Conservation (phyloP, 257 asterid species). For the Penstemon barbatus region DNA sequence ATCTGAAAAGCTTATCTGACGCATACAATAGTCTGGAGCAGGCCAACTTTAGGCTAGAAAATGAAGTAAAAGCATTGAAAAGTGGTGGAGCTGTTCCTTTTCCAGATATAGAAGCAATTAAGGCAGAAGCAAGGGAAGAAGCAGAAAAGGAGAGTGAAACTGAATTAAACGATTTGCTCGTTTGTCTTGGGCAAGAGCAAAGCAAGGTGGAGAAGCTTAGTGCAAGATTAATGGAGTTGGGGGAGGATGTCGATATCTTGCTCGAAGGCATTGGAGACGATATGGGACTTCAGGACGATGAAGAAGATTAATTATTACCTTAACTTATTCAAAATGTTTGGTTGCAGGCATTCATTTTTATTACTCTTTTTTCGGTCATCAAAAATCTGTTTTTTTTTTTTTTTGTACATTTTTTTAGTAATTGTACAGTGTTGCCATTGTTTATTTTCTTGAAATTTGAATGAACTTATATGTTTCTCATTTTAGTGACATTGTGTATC, state of each 20-base stretch:
- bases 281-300: conserved; percentile 51
- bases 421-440: conserved; percentile 5
- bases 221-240: conserved; percentile 62
- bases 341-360: neutral
- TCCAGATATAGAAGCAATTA: conserved; percentile 60
- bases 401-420: neutral
- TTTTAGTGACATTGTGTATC: too few species aligned
- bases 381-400: neutral
- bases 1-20: conserved; percentile 81
- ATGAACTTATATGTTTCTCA: too few species aligned
- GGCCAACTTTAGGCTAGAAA: conserved; percentile 72
- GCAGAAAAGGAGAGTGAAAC: conserved; percentile 87
- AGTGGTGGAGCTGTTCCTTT: conserved; percentile 52
- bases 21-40: conserved; percentile 95
- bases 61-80: conserved; percentile 58
- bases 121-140: conserved; percentile 83
- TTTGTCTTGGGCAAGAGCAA: conserved; percentile 97
- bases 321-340: neutral
- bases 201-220: conserved; percentile 88
- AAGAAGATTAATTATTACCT: conserved; percentile 41
- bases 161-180: conserved; percentile 79
- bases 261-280: conserved; percentile 79
- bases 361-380: neutral
- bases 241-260: conserved; percentile 74
- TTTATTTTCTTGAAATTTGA: neutral